These are phyloP conservation scores for Botrytis sinoallii DNA, from an alignment of 2,329 filamentous ascomycete species.

Conservation along the genomic window DNA sequence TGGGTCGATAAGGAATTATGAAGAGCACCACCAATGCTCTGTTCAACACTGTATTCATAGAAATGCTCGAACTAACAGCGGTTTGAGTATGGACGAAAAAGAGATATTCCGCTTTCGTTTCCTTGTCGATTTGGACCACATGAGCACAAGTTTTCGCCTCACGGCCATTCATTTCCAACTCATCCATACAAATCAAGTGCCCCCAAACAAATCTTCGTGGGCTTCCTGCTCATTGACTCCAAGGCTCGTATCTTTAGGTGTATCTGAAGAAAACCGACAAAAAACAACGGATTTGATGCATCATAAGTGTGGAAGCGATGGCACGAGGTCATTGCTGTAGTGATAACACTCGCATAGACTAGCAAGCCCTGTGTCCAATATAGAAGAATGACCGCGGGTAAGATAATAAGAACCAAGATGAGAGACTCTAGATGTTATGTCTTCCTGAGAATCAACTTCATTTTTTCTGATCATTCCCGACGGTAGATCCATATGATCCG, in stretches of 20 bases:
- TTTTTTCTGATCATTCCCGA: rapidly evolving
- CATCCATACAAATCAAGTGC: background rate
- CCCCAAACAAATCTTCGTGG: no score
- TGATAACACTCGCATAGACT: background rate
- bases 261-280: no score
- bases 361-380: rapidly evolving
- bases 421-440: background rate
- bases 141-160: background rate
- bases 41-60: background rate
- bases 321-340: no score
- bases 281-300: background rate
- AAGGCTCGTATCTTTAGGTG: background rate
- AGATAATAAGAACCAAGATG: background rate
- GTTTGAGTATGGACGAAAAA: slow-evolving; percentile 20
- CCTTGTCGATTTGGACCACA: background rate
- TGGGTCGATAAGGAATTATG: slow-evolving; percentile 34
- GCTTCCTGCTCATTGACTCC: background rate
- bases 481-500: no score
- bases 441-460: background rate
- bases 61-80: slow-evolving; percentile 24
- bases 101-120: background rate
- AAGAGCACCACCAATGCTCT: background rate
- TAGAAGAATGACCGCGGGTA: background rate
- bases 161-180: background rate
- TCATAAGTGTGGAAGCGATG: background rate